Base-by-base conservation (phyloP, 163 green algal genomes). In the Chlamydomonas reinhardtii region DNA sequence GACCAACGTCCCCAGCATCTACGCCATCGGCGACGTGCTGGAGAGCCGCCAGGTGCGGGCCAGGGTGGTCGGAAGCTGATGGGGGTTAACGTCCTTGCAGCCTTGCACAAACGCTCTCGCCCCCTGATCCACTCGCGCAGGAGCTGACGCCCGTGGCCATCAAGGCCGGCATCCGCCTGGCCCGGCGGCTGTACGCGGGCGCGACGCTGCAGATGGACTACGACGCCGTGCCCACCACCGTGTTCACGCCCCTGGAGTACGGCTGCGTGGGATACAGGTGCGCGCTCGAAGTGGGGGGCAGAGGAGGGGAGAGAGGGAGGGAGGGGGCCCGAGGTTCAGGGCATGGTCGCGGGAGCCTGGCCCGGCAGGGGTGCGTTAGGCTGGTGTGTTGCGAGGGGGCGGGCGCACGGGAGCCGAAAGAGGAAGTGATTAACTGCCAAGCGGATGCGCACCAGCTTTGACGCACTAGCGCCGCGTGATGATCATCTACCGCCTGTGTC, bases 161-260 rank as follows among this genome's bases (percentile, higher is more conserved):
- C 65, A 96, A 96, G 93, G 92, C 96, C 54, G 94, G 94, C 83
- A 95, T 94, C 89, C 89, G 91, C 16, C 92, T 98, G 48, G 90
- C 90, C 27, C 92, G 91, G 56, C 95, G 94, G 34, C 81, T 94
- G 31, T 95, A 96, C 86, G 90, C 86, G 48, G 43, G 73, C 12
- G 73, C 73, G 27, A 83, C 32, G n/a, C 73, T 94, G 19, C 95
- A 97, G 87, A 94, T 95, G 90, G 92, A 95, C 79, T 95, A 95
- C 78, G 74, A 93, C 74, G 34, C 89, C 11, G 92, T 94, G 62
- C 89, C 92, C 71, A 95, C 92, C 25, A 94, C 92, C 2, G 92
- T 96, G 72, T 95, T 95, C 74, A 94, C 92, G 25, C 93, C 93
- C 20, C 65, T 95, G 4, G 92, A 96, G 85, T 96, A 95, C 78